Base-by-base conservation (phyloP, 495 filamentous ascomycete genomes). In the Rostrohypoxylon terebratum region DNA sequence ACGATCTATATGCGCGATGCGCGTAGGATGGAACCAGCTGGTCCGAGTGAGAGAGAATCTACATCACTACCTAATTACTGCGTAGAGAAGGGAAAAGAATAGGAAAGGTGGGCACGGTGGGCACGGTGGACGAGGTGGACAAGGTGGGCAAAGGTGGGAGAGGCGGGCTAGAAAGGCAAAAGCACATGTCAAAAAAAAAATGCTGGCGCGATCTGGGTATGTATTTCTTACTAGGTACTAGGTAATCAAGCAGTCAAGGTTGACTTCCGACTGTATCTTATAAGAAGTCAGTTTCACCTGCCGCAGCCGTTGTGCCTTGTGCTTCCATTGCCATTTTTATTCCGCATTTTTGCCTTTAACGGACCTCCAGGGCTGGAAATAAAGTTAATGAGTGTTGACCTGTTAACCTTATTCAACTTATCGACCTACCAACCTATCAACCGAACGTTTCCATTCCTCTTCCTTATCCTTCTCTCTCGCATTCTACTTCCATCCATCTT, bases 111-210 rank as follows among this genome's bases (percentile, higher is more conserved):
- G 42, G 58, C 23, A 14, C 33, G 23, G 47, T 18, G 6, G 6
- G 3, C 42, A 9, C 10, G 16, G 28, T 40, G 8, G 25, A 42
- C n/a, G 1, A 33, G 34, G 25, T 33, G 13, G 18, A 23, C 8
- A 4, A 23, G 25, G 23, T 33, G 18, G n/a, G 10, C 13, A 4
- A 14, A 16, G 34, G 21, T 23, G 18, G n/a, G 34, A 2, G 9
- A 36, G 21, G 21, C n/a, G 23, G 23, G 31, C 18, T 8, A 23
- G 21, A 45, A 68, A 28, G 63, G 21, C 28, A 60, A 44, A 75
- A 66, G 75, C 75, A 77, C 75, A 77, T 77, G 75, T 63, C 53
- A 77, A 72, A 74, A 68, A 74, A 68, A 63, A 44, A 62, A 59
- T 50, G 57, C 40, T 61, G 38, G 36, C 53, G 42, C 48, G 55